Evolutionary conservation across 257 asterid species (phyloP), one percentile per base, ranked within the genome.

Genomic region (Anisodus acutangulus): DNA sequence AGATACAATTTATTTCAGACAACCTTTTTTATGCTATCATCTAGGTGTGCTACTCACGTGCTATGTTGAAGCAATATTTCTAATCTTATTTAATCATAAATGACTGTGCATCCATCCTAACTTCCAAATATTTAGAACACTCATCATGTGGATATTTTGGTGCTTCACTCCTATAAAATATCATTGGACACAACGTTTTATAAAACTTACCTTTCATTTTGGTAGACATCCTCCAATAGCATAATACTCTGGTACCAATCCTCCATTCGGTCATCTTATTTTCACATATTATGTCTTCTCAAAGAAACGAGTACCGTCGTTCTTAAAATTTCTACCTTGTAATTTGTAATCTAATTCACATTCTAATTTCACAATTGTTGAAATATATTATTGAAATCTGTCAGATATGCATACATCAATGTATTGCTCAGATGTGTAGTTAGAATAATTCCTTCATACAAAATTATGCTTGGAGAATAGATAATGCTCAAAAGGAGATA

Each of bases 401-500:
- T 26, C 0, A 8, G 58, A 49, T 12, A 74, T 74, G 80, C 19
- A 74, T 74, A 6, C 41, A n/a, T n/a, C n/a, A 71, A 45, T 9
- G 5, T 71, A 45, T n/a, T n/a, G 17, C 80, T 72, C 12, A 10
- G 19, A 5, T 72, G 55, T 41, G 11, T 49, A 49, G 45, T 6
- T 74, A 49, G 62, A 74, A 49, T 72, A 0, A 22, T 1, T 54
- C n/a, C 59, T 74, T 3, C 45, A 74, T 0, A 74, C 62, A 12
- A 74, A 35, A 74, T 74, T 74, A 74, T 22, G 4, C 45, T 74
- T 12, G 47, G 74, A 66, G 74, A 66, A 4, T 19, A 11, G 47
- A 26, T 26, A 64, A 64, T 53, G 9, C 19, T 72, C 80, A 72
- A 47, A 43, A 22, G 39, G 80, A 76, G 62, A 76, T 76, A 76